A percentile compares a stretch with the other conserved stretches of the same genome.
Evolutionary conservation across 768 basidiomycete species (phyloP).

Genomic region (Amanita rubescens): DNA sequence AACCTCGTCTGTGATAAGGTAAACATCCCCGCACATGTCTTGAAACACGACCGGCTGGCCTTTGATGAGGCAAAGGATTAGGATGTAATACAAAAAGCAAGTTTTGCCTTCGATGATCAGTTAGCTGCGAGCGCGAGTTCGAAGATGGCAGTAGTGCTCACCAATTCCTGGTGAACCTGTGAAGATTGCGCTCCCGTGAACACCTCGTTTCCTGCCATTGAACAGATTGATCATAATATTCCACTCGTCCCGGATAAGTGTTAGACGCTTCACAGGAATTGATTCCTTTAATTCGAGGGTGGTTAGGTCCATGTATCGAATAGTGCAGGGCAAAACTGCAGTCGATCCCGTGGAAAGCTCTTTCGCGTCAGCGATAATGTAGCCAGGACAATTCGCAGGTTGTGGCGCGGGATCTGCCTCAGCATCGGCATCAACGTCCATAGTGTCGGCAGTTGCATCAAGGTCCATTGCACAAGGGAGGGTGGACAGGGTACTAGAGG

Average conservation of each 20-base stretch:
- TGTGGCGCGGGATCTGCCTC: neutral
- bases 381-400: neutral
- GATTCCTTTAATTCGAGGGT: neutral
- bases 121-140: neutral
- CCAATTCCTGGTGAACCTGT: constrained; percentile 4
- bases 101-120: constrained; percentile 4
- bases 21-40: neutral
- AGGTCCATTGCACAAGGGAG: neutral
- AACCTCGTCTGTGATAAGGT: neutral
- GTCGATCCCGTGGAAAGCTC: neutral
- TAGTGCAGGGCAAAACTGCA: neutral
- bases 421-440: neutral
- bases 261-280: neutral
- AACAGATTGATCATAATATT: neutral
- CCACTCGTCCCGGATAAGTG: neutral
- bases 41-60: neutral
- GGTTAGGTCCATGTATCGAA: constrained; percentile 1
- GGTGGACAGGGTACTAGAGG: neutral
- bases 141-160: constrained; percentile 1
- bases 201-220: neutral
- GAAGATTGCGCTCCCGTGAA: neutral
- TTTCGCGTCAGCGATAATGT: neutral
- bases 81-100: neutral
- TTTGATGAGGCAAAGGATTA: neutral
- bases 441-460: neutral